Evolutionary conservation across 345 rosid genomes (phyloP).

Genomic region (Arabis alpina): DNA sequence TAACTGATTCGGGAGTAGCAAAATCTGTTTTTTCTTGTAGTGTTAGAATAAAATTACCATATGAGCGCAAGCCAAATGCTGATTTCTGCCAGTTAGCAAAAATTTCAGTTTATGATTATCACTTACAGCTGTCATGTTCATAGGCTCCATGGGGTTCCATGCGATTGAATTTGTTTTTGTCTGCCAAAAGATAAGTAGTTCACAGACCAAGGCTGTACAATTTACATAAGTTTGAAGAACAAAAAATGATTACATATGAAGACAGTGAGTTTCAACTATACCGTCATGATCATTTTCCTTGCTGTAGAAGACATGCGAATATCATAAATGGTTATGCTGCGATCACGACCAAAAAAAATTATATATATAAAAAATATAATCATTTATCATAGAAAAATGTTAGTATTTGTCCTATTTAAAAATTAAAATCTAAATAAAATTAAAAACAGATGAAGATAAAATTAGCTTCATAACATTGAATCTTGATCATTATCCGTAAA

Average conservation of each 20-base stretch:
- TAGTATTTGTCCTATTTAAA: no score
- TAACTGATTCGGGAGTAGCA: no score
- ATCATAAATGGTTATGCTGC: conserved; percentile 80
- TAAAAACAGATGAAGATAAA: no score
- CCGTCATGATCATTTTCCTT: conserved; percentile 84
- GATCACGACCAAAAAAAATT: no score
- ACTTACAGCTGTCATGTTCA: conserved; percentile 97
- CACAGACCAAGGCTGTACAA: neutral
- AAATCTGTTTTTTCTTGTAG: no score
- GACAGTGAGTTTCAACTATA: conserved; percentile 40
- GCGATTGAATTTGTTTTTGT: conserved; percentile 88
- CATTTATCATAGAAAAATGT: no score
- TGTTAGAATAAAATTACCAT: neutral
- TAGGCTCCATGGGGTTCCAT: conserved; percentile 99
- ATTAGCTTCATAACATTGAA: neutral
- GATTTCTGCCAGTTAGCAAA: neutral
- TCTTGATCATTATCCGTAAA: neutral
- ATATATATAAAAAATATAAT: no score
- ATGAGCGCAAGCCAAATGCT: neutral
- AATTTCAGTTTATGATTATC: conserved; percentile 11
- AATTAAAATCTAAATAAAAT: no score
- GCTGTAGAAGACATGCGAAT: conserved; percentile 81
- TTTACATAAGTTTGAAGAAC: neutral
- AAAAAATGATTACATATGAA: conserved; percentile 2
- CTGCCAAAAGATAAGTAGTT: conserved; percentile 49